Evolutionary conservation across 805 yeast species (phyloP).

Genomic region (Ogataea methanolica): DNA sequence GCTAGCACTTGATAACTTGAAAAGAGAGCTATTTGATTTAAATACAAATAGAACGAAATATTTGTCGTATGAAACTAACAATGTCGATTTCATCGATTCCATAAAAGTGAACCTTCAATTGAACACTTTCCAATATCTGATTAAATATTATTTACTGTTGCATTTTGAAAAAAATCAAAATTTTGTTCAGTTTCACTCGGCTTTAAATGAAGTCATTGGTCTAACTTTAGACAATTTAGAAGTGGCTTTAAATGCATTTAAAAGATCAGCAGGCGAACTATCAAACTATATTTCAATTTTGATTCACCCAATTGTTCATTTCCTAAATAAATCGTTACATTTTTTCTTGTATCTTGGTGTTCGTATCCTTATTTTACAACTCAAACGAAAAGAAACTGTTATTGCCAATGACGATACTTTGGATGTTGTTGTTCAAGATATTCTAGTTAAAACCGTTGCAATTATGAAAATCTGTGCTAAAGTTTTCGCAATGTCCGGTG

Average conservation of each 20-base stretch:
- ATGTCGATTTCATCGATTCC: constrained; percentile 1
- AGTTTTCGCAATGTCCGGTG: constrained; percentile 13
- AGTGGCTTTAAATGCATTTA: constrained; percentile 2
- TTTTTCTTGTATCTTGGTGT: constrained; percentile 10
- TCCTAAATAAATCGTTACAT: constrained; percentile 10
- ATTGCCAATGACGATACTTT: neutral
- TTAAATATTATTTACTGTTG: constrained; percentile 15
- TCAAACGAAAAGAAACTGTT: neutral
- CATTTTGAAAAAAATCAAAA: constrained; percentile 13
- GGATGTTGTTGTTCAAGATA: neutral
- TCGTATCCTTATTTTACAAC: constrained; percentile 6
- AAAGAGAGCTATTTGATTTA: constrained; percentile 1
- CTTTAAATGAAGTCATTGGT: constrained; percentile 1
- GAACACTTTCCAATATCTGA: constrained; percentile 10
- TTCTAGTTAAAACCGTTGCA: neutral
- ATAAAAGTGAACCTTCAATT: constrained; percentile 1
- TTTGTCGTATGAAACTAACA: neutral
- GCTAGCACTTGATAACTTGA: constrained; percentile 6
- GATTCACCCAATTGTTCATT: constrained; percentile 4
- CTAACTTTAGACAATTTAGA: constrained; percentile 3
- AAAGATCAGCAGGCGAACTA: constrained; percentile 3
- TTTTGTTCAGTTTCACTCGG: constrained; percentile 1
- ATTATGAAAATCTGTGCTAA: constrained; percentile 10
- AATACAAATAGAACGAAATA: neutral
- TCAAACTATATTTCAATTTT: constrained; percentile 6